Base-by-base conservation (phyloP, 352 stramenopile species). In the Blastocystis sp. region DNA sequence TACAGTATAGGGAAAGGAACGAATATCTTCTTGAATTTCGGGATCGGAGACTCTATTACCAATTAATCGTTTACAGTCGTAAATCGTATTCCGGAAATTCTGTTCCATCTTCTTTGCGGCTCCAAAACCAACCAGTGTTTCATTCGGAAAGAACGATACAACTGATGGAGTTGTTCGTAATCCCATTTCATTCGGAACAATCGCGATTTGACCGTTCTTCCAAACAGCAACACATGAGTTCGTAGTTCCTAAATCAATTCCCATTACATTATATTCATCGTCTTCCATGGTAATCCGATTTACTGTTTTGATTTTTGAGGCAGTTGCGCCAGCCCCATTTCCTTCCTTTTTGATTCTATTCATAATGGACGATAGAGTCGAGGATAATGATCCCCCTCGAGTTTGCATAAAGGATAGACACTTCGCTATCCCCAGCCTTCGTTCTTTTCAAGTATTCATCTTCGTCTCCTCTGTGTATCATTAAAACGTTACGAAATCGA, bases 141-240 rank as follows among this genome's bases (percentile, higher is more conserved):
- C 65, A 51, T 51, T 49, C 11, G 21, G 24, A 3, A 51, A 27
- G 43, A 77, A 77, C n/a, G 65, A 77, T 59, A 98, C 94, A 88
- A 97, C 97, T 29, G 94, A 98, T 3, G 94, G 94, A 0, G 95
- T 98, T 37, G 93, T 97, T 57, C 95, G 93, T 89, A 97, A 97
- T 59, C 95, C 95, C 19, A 21, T 21, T 24, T 77, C 65, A 27
- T 77, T 77, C 32, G 65, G 65, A 77, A 77, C 65, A 14, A 77
- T 46, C 88, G 97, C 94, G 21, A 98, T 95, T 61, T 94, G 93
- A 90, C 97, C 95, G 88, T 98, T 97, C 90, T 98, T 94, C 94
- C 94, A 98, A 56, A 98, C 94, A 42, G 95, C 95, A 57, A 98
- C 94, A 85, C 95, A 98, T 81, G 93, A 97, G 91, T 98, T 97